A percentile compares a stretch with the other conserved stretches of the same genome.
Evolutionary conservation across 2,329 filamentous ascomycete species (phyloP).

Genomic region (Fusarium mexicanum): DNA sequence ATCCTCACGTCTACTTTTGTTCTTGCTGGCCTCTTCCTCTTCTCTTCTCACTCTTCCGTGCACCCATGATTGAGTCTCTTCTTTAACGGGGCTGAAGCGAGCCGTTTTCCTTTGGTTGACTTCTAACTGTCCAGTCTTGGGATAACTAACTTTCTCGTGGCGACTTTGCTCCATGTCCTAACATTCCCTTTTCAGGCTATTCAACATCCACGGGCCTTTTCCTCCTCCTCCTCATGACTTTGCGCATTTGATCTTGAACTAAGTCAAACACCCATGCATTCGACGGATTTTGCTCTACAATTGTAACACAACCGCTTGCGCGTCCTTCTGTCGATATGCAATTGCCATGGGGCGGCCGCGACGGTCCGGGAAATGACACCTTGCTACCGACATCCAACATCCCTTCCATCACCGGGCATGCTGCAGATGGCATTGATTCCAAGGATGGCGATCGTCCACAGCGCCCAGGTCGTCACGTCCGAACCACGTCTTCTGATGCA

Average conservation of each 20-base stretch:
- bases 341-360: slow-evolving; percentile 50
- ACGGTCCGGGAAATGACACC: slow-evolving; percentile 45
- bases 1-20: slow-evolving; percentile 23
- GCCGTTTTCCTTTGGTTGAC: slow-evolving; percentile 15
- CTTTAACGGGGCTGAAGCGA: slow-evolving; percentile 19
- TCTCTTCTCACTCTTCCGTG: slow-evolving; percentile 14
- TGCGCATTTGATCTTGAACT: slow-evolving; percentile 32
- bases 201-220: slow-evolving; percentile 6
- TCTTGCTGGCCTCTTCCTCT: slow-evolving; percentile 29
- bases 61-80: slow-evolving; percentile 23
- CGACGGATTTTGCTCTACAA: slow-evolving; percentile 27
- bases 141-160: slow-evolving; percentile 11
- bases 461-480: slow-evolving; percentile 50
- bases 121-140: slow-evolving; percentile 10
- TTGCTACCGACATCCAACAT: slow-evolving; percentile 49
- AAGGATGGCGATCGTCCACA: slow-evolving; percentile 41
- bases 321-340: slow-evolving; percentile 47
- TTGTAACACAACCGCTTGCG: slow-evolving; percentile 27
- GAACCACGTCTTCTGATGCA: slow-evolving; percentile 65
- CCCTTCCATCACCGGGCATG: slow-evolving; percentile 47
- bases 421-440: slow-evolving; percentile 41
- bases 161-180: slow-evolving; percentile 29
- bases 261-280: slow-evolving; percentile 35
- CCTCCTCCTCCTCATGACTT: slow-evolving; percentile 37
- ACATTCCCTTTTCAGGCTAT: slow-evolving; percentile 19